Evolutionary conservation across 805 yeast genomes (phyloP).

Genomic region (Kodamaea hsintzibuensis): DNA sequence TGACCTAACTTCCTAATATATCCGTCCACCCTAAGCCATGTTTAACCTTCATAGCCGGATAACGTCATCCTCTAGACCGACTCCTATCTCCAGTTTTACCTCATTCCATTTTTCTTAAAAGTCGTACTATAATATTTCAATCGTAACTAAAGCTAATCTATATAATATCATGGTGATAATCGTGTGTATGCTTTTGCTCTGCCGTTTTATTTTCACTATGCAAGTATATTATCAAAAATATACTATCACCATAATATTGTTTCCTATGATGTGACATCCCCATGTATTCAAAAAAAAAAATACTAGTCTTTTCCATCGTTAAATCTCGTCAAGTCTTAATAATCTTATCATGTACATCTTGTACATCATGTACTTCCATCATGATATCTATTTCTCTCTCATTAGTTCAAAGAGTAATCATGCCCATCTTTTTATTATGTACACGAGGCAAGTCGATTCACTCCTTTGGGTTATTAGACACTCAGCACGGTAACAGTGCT

Average conservation of each 20-base stretch:
- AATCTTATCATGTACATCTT: too few relatives aligned
- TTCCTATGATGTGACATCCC: not conserved
- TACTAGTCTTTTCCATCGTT: too few relatives aligned
- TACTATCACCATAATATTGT: not conserved
- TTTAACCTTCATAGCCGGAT: too few relatives aligned
- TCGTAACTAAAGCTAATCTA: not conserved
- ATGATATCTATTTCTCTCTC: not conserved
- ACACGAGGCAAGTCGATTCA: not conserved
- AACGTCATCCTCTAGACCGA: not conserved
- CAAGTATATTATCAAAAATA: not conserved
- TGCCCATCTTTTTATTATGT: not conserved
- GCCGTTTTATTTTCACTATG: not conserved
- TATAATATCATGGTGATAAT: not conserved
- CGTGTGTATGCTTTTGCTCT: not conserved
- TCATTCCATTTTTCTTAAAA: not conserved
- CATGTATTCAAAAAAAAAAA: too few relatives aligned
- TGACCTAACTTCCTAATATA: not conserved
- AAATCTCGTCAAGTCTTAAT: too few relatives aligned
- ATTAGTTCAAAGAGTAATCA: not conserved
- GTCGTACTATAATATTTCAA: not conserved
- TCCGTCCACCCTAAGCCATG: not conserved
- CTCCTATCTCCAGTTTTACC: not conserved
- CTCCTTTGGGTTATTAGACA: not conserved
- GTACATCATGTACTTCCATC: not conserved
- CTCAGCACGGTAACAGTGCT: conserved; percentile 1